Evolutionary conservation across 2,329 filamentous ascomycete species (phyloP), one percentile per base, ranked within the genome.

Genomic region (Colletotrichum agaves): DNA sequence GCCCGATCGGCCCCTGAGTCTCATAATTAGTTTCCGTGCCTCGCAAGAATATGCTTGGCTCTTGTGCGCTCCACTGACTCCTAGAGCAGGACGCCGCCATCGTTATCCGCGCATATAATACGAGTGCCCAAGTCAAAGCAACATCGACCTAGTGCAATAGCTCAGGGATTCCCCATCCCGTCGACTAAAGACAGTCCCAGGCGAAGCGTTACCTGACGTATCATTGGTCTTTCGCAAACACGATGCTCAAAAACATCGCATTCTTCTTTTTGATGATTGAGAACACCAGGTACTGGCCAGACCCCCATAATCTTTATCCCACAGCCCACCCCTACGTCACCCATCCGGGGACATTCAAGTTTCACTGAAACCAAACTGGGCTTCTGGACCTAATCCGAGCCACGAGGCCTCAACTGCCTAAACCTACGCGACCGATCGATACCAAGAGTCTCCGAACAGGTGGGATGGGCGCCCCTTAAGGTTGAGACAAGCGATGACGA

Each of bases 371-470:
- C n/a, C 15, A 5, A 27, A 35, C 27, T 59, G 27, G 13, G 5
- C 27, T 11, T 2, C 5, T 47, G 6, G 0, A 21, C 2, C 5
- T 41, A 12, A 15, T 7, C 13, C 12, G 17, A 33, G 17, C 27
- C 11, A n/a, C 43, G 13, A 39, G 17, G 19, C 5, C 44, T 63
- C 39, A n/a, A 2, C 21, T 13, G 17, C 10, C 44, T 57, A 21
- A 10, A 2, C n/a, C 13, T 17, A 31, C 17, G 27, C 13, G n/a
- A 27, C 35, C 33, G 44, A 64, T 55, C 46, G 39, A 27, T 67
- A 53, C 64, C 64, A 64, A 64, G 64, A 31, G 23, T 31, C 55
- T 52, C 53, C 64, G 23, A 43, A 55, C 17, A n/a, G 11, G 46
- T 49, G 47, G 46, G 33, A 47, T 33, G 27, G 64, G 46, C 61